Evolutionary conservation across 176 grass and related monocot species (phyloP), one percentile per base, ranked within the genome.

Genomic region (Thalia dealbata): DNA sequence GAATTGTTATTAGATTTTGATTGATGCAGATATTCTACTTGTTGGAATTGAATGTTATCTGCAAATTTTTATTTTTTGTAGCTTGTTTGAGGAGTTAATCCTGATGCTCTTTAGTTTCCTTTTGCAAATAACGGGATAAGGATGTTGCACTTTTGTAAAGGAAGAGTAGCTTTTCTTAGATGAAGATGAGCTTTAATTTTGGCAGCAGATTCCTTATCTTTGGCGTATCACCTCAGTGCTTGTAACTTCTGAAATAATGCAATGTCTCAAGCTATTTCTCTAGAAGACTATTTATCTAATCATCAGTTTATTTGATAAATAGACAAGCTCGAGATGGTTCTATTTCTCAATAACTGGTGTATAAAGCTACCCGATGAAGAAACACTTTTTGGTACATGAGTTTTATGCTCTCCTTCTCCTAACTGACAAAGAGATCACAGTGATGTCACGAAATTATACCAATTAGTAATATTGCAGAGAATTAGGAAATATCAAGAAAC

Each of bases 11-110:
- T 10, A 41, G 27, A 7, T 18, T 41, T 66, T 38, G 16, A 18
- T 14, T 23, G 65, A 23, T 18, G 30, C 65, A 43, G 65, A 13
- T 68, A 29, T 67, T 67, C 64, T n/a, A 67, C 64, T 67, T 38
- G 64, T 67, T 42, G 64, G 1, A 68, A 63, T 63, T 14, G 25
- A 28, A 28, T 28, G 61, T 28, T 63, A 6, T 63, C n/a, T n/a
- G n/a, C n/a, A n/a, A n/a, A n/a, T n/a, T 63, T 13, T n/a, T 3
- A 7, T 29, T 63, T 28, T 11, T 8, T 6, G 21, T 19, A 63
- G 11, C 11, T 28, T 28, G 23, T 28, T 28, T 26, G 4, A 30
- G 12, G 12, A 30, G 22, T 43, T 68, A 19, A 21, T 68, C 10
- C 35, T 23, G 10, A 43, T 68, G 13, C 10, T 67, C 44, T 26